Conservation (phyloP, 2,329 filamentous ascomycete species). For the Fusarium sp. region DNA sequence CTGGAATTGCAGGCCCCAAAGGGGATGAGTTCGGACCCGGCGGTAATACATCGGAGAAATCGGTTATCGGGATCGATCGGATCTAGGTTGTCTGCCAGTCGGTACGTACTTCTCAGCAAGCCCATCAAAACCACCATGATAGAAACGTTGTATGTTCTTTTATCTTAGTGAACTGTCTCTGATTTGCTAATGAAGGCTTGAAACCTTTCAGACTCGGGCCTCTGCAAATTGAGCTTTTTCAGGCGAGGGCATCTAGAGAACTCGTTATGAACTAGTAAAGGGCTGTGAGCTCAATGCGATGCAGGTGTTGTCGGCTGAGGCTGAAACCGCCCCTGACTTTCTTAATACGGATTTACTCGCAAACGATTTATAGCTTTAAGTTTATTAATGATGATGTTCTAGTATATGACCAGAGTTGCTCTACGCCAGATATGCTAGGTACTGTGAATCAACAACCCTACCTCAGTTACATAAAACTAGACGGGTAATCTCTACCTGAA, state of each 20-base stretch:
- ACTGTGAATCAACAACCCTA: background rate
- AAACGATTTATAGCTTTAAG: background rate
- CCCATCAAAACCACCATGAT: background rate
- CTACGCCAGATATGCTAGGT: background rate
- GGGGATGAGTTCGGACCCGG: background rate
- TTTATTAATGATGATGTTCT: background rate
- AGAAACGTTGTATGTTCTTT: background rate
- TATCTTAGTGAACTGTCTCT: background rate
- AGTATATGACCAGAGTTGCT: background rate
- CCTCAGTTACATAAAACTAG: background rate
- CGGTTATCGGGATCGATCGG: conserved; percentile 41
- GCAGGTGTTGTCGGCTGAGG: background rate
- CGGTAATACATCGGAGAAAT: conserved; percentile 47
- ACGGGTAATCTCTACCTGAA: background rate
- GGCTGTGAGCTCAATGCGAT: no score
- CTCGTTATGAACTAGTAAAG: no score
- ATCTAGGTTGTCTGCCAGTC: conserved; percentile 3
- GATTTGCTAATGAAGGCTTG: no score
- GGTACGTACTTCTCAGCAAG: background rate
- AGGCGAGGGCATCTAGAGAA: background rate
- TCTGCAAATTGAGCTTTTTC: background rate
- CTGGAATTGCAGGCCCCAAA: conserved; percentile 50
- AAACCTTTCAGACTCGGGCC: no score
- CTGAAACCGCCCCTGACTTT: background rate
- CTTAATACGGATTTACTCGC: background rate